Conservation (phyloP, 306 rosid genomes). For the Acmispon strigosus region DNA sequence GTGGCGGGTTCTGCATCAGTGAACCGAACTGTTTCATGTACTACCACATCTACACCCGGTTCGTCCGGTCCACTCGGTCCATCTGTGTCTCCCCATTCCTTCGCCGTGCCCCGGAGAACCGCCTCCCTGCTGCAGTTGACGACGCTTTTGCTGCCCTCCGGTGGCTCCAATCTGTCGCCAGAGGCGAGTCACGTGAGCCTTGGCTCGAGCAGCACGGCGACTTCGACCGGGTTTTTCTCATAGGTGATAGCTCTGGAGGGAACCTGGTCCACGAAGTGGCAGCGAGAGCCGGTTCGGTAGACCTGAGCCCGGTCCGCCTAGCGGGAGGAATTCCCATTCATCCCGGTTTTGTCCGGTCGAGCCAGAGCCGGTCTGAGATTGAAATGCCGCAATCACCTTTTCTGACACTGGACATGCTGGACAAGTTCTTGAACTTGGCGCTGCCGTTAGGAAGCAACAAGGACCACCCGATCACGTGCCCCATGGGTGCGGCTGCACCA, state of each 20-base stretch:
- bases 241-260: conserved; percentile 74
- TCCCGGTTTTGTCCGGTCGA: conserved; percentile 42
- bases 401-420: conserved; percentile 60
- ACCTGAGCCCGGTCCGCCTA: conserved; percentile 31
- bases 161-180: conserved; percentile 48
- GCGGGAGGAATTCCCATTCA: conserved; percentile 58
- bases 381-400: conserved; percentile 62
- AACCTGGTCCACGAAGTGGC: conserved; percentile 56
- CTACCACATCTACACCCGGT: conserved; percentile 33
- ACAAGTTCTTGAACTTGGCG: conserved; percentile 44
- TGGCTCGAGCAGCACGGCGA: conserved; percentile 37
- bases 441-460: conserved; percentile 45
- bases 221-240: conserved; percentile 53
- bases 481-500: conserved; percentile 45
- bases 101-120: conserved; percentile 56
- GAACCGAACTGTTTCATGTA: conserved; percentile 69
- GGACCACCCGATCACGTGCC: conserved; percentile 72
- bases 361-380: conserved; percentile 51
- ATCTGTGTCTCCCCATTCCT: conserved; percentile 46
- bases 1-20: conserved; percentile 78
- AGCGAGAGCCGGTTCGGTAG: conserved; percentile 22
- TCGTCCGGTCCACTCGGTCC: conserved; percentile 27
- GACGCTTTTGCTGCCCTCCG: conserved; percentile 39
- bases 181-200: conserved; percentile 17
- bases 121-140: conserved; percentile 50